A percentile compares a stretch with the other conserved stretches of the same genome.
phyloP scores from a whole-genome alignment of 2,329 filamentous ascomycete species.

The Nothophoma quercina region DNA sequence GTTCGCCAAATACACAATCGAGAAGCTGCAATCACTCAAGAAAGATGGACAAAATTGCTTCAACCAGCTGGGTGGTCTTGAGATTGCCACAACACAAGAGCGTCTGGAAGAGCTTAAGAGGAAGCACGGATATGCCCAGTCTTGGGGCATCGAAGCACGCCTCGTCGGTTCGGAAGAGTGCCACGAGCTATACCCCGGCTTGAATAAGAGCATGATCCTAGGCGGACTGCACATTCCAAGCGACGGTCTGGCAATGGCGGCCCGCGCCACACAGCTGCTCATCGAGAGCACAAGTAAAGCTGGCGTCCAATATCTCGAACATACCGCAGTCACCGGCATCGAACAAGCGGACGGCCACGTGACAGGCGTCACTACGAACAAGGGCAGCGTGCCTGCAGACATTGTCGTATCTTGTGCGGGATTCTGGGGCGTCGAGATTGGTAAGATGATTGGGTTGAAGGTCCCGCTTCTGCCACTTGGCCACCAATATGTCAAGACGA shows the following conservation, averaged over 20 bases:
- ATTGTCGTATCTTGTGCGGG: conserved; percentile 70
- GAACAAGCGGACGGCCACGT: conserved; percentile 58
- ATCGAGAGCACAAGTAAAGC: conserved; percentile 64
- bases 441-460: conserved; percentile 65
- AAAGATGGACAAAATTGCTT: conserved; percentile 59
- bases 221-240: conserved; percentile 68
- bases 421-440: conserved; percentile 72
- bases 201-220: conserved; percentile 62
- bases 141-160: conserved; percentile 66
- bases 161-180: conserved; percentile 63
- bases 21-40: conserved; percentile 65
- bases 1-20: conserved; percentile 68
- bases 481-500: conserved; percentile 71
- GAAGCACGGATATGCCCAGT: conserved; percentile 66
- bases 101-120: conserved; percentile 68
- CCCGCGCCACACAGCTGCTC: conserved; percentile 67
- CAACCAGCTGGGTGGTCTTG: conserved; percentile 69
- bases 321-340: conserved; percentile 66
- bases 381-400: conserved; percentile 62
- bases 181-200: conserved; percentile 60
- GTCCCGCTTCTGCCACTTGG: conserved; percentile 68
- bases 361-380: conserved; percentile 63
- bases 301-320: conserved; percentile 66
- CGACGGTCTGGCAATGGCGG: conserved; percentile 68
- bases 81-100: conserved; percentile 67